Evolutionary conservation across 2,329 filamentous ascomycete species (phyloP).

Genomic region (Aspergillus ruber): DNA sequence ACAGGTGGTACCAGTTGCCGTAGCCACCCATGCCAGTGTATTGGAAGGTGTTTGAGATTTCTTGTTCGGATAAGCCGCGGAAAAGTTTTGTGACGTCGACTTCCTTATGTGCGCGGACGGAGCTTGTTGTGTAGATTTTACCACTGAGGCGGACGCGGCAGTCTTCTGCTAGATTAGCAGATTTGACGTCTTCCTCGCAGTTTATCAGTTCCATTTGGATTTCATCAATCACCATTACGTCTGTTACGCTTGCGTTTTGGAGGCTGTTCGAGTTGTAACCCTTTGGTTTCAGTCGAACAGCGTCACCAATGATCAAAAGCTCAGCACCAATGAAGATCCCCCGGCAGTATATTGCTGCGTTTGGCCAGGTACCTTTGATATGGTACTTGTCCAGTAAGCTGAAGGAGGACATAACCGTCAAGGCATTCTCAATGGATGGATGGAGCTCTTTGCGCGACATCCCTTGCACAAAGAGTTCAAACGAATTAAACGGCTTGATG

Average conservation of each 20-base stretch:
- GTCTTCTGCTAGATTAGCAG: constrained; percentile 41
- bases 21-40: constrained; percentile 41
- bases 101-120: constrained; percentile 17
- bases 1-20: constrained; percentile 48
- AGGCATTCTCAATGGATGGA: constrained; percentile 48
- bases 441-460: constrained; percentile 41
- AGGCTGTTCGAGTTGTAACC: constrained; percentile 10
- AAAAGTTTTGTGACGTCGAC: constrained; percentile 12
- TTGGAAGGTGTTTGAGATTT: constrained; percentile 31
- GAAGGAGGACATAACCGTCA: constrained; percentile 48
- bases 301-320: constrained; percentile 49
- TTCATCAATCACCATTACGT: constrained; percentile 49
- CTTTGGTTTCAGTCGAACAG: constrained; percentile 44
- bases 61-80: constrained; percentile 23
- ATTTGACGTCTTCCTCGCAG: constrained; percentile 43
- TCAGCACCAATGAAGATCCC: constrained; percentile 54
- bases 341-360: constrained; percentile 46
- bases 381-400: constrained; percentile 47
- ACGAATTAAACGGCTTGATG: constrained; percentile 51
- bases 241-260: constrained; percentile 31
- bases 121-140: constrained; percentile 39
- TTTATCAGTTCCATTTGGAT: constrained; percentile 47
- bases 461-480: constrained; percentile 43
- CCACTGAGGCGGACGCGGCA: constrained; percentile 46
- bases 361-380: constrained; percentile 50